Evolutionary conservation across 257 asterid genomes (phyloP), one percentile per base, ranked within the genome.

Genomic region (Przewalskia tangutica): DNA sequence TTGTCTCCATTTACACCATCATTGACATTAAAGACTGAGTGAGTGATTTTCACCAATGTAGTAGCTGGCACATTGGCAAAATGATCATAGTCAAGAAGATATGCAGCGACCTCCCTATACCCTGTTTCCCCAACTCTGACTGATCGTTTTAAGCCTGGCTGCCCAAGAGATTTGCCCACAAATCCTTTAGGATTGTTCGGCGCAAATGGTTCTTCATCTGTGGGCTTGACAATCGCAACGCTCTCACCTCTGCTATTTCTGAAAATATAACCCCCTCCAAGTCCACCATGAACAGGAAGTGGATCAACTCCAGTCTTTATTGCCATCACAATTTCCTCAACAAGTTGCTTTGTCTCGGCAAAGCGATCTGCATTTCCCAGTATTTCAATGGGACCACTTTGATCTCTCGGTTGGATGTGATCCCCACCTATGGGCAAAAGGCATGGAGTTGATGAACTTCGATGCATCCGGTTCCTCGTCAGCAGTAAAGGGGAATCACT

Each of bases 61-160:
- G 99, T 95, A 44, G 97, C 91, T 34, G 99, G 99, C 77, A 95
- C 99, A 83, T 93, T 93, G 1, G 99, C 99, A 79, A 91, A 95
- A 85, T 93, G 93, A 79, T 88, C 96, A 78, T 89, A 80, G 83
- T 95, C 99, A 2, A 95, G 97, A 79, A 95, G 97, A 89, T 91
- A 95, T 2, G 99, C 99, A 82, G 98, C 99, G 14, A 95, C 99
- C 84, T 95, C 99, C 81, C 99, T 88, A 86, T 82, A 93, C 44
- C 99, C 99, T 2, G 98, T 95, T 87, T 95, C 99, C 8, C 99
- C 99, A 63, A 95, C 98, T 82, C 99, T 85, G 44, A 95, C 98
- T 0, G 97, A 90, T 17, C 97, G 93, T 79, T 95, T 95, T 10
- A 95, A 84, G 75, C 99, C 99, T 0, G 98, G 98, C 77, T 91